A percentile compares a stretch with the other conserved stretches of the same genome.
Conservation (phyloP, 148 eudicot genomes). For the Vaccinium myrtillus region DNA sequence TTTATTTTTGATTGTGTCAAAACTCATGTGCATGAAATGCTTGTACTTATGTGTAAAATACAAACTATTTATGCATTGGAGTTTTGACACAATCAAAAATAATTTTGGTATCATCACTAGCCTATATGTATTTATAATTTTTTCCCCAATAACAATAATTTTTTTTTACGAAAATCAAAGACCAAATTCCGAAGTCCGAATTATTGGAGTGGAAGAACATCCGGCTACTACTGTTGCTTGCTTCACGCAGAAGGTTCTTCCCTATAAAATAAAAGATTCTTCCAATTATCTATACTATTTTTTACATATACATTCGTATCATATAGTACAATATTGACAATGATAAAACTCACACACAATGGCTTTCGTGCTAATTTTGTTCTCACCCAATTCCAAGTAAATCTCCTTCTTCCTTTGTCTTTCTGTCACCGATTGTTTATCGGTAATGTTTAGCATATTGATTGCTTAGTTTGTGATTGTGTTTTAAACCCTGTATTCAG, state of each 20-base stretch:
- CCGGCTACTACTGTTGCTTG: not conserved
- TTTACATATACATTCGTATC: not conserved
- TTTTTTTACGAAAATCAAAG: too few species aligned
- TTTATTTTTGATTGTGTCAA: too few species aligned
- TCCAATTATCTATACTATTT: not conserved
- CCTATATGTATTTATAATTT: too few species aligned
- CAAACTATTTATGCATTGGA: too few species aligned
- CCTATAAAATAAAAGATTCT: not conserved
- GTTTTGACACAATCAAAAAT: too few species aligned
- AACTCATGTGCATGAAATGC: too few species aligned
- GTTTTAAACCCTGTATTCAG: not conserved
- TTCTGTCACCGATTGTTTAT: not conserved
- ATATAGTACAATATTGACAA: not conserved
- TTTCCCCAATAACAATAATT: too few species aligned
- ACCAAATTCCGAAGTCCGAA: too few species aligned
- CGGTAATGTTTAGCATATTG: not conserved
- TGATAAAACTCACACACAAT: not conserved
- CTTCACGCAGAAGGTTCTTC: constrained; percentile 7
- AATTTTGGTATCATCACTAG: too few species aligned
- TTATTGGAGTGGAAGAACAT: not conserved
- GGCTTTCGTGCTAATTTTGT: constrained; percentile 31
- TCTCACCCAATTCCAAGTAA: constrained; percentile 13
- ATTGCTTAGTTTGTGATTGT: constrained; percentile 10
- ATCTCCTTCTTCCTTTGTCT: constrained; percentile 7
- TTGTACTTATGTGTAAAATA: too few species aligned